These are phyloP conservation scores for Umbelopsis sp. DNA, from an alignment of 192 early-diverging fungal species.

Conservation along the genomic window DNA sequence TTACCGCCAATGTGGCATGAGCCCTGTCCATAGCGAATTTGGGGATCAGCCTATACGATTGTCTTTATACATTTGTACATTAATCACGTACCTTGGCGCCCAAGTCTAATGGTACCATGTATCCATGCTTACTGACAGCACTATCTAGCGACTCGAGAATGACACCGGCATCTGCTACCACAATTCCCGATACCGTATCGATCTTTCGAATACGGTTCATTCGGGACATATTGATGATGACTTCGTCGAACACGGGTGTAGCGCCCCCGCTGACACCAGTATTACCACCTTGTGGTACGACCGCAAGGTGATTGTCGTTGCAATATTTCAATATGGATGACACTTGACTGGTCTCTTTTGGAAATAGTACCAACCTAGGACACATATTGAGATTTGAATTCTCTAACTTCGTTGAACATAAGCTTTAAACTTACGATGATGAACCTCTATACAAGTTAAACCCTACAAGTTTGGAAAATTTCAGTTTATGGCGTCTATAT, in stretches of 20 bases:
- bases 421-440: conserved; percentile 42
- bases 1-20: conserved; percentile 98
- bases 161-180: conserved; percentile 87
- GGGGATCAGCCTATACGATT: not conserved
- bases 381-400: not conserved
- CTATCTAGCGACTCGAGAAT: conserved; percentile 89
- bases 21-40: conserved; percentile 17
- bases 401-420: not conserved
- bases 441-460: conserved; percentile 89
- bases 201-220: conserved; percentile 77
- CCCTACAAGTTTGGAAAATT: conserved; percentile 29
- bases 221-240: conserved; percentile 77
- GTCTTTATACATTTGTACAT: not conserved
- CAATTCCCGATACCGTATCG: conserved; percentile 73
- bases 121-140: conserved; percentile 77
- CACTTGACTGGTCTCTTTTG: conserved; percentile 82
- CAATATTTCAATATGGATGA: conserved; percentile 84
- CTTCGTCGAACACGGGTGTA: conserved; percentile 94
- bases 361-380: conserved; percentile 72
- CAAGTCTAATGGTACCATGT: conserved; percentile 89
- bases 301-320: conserved; percentile 78
- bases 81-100: conserved; percentile 66
- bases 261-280: conserved; percentile 94
- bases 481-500: not conserved
- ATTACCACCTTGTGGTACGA: conserved; percentile 98